Conservation (phyloP, 345 rosid species). For the Garcia nutans region DNA sequence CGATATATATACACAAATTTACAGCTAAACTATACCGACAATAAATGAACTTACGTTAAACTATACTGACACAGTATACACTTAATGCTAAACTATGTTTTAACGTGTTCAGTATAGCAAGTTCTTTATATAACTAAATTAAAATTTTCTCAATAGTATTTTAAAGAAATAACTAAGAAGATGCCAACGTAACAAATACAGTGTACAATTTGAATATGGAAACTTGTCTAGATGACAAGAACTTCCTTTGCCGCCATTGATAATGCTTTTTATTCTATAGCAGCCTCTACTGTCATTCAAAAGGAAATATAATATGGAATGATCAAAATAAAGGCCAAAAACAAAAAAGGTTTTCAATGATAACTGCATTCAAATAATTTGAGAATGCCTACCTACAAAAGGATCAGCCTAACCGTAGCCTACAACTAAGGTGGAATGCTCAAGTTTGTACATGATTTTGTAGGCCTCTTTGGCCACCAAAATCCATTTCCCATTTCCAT, state of each 20-base stretch:
- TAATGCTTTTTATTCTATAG: not conserved
- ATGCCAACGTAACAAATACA: no score
- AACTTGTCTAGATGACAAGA: no score
- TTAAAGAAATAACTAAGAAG: no score
- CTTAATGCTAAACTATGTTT: no score
- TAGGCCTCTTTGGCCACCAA: slow-evolving; percentile 18
- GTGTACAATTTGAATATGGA: no score
- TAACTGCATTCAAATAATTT: slow-evolving; percentile 30
- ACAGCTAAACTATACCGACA: no score
- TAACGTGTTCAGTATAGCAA: no score
- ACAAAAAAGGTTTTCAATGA: slow-evolving; percentile 10
- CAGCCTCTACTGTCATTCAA: not conserved
- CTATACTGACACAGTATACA: no score
- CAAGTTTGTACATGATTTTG: slow-evolving; percentile 26
- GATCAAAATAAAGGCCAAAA: not conserved
- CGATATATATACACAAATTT: no score
- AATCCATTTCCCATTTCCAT: slow-evolving; percentile 18
- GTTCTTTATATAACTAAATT: no score
- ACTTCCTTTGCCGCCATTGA: not conserved
- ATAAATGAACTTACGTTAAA: no score
- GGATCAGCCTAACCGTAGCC: slow-evolving; percentile 29
- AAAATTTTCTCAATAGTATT: no score
- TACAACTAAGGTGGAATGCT: slow-evolving; percentile 15
- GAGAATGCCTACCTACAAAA: slow-evolving; percentile 30
- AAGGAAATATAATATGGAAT: not conserved